A percentile compares a stretch with the other conserved stretches of the same genome.
These are phyloP conservation scores for Ogataea neopini DNA, from an alignment of 805 yeast species.

Conservation along the genomic window DNA sequence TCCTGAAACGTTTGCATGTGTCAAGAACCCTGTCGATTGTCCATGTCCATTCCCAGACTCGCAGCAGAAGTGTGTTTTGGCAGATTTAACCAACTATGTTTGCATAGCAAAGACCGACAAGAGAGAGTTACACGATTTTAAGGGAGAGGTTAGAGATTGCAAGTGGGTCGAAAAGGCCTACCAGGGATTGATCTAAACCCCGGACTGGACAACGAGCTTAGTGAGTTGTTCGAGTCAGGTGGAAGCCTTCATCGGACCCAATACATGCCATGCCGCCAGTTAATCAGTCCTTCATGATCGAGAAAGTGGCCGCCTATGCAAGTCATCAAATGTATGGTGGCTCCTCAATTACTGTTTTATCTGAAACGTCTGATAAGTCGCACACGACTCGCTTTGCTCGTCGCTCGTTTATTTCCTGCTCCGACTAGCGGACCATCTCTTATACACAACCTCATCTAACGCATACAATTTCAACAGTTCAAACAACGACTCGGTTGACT, in stretches of 20 bases:
- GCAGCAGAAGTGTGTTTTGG: slow-evolving; percentile 77
- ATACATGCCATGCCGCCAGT: too few species aligned
- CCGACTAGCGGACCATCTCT: slow-evolving; percentile 84
- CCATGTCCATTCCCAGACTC: slow-evolving; percentile 90
- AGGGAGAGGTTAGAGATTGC: slow-evolving; percentile 69
- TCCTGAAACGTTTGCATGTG: slow-evolving; percentile 82
- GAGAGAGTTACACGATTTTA: slow-evolving; percentile 30
- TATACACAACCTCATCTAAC: slow-evolving; percentile 66
- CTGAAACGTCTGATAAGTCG: too few species aligned
- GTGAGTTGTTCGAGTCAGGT: too few species aligned
- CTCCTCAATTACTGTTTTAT: too few species aligned
- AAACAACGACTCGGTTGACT: slow-evolving; percentile 24
- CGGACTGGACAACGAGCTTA: too few species aligned
- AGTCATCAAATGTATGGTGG: too few species aligned
- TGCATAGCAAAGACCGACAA: slow-evolving; percentile 80
- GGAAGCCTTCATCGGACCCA: too few species aligned
- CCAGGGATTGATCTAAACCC: slow-evolving; percentile 50
- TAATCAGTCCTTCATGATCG: too few species aligned
- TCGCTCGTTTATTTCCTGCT: slow-evolving; percentile 61
- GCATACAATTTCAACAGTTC: slow-evolving; percentile 44
- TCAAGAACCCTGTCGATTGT: slow-evolving; percentile 64
- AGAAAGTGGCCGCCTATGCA: too few species aligned
- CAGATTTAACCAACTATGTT: slow-evolving; percentile 61
- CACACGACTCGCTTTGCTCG: too few species aligned
- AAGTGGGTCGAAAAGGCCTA: slow-evolving; percentile 80